These are phyloP conservation scores for Huntiella abstrusa DNA, from an alignment of 2,329 filamentous ascomycete genomes.

Conservation along the genomic window DNA sequence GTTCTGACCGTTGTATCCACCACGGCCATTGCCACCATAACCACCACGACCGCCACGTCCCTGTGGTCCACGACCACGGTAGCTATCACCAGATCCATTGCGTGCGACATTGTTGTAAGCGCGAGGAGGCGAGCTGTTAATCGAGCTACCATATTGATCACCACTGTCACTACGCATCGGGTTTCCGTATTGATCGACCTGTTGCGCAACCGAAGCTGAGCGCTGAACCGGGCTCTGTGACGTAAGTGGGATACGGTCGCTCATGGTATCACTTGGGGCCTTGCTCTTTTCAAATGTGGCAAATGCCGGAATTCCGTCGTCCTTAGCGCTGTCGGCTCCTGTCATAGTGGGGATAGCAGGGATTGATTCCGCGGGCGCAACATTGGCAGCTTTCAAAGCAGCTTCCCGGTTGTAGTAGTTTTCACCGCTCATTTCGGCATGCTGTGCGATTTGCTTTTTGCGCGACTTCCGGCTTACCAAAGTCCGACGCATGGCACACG, in stretches of 20 bases:
- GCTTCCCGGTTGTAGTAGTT: slow-evolving; percentile 67
- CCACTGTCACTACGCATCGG: slow-evolving; percentile 17
- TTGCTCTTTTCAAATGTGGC: slow-evolving; percentile 46
- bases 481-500: slow-evolving; percentile 86
- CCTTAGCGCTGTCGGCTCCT: slow-evolving; percentile 25
- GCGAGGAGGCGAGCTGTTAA: not conserved
- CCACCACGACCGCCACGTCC: slow-evolving; percentile 25
- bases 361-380: slow-evolving; percentile 32
- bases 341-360: slow-evolving; percentile 31
- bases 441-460: slow-evolving; percentile 77
- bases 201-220: slow-evolving; percentile 19
- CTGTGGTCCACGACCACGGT: slow-evolving; percentile 31
- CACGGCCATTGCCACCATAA: slow-evolving; percentile 28
- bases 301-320: slow-evolving; percentile 33
- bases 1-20: slow-evolving; percentile 24
- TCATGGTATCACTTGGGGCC: slow-evolving; percentile 26
- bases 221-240: slow-evolving; percentile 41
- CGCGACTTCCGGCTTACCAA: slow-evolving; percentile 83
- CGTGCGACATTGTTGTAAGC: not conserved
- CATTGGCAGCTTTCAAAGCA: slow-evolving; percentile 28
- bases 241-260: slow-evolving; percentile 53
- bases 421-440: slow-evolving; percentile 91
- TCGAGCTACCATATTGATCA: slow-evolving; percentile 10
- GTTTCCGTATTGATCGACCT: slow-evolving; percentile 48
- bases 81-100: slow-evolving; percentile 26